Conservation (phyloP, 331 rosid genomes). For the Quercus phellos region DNA sequence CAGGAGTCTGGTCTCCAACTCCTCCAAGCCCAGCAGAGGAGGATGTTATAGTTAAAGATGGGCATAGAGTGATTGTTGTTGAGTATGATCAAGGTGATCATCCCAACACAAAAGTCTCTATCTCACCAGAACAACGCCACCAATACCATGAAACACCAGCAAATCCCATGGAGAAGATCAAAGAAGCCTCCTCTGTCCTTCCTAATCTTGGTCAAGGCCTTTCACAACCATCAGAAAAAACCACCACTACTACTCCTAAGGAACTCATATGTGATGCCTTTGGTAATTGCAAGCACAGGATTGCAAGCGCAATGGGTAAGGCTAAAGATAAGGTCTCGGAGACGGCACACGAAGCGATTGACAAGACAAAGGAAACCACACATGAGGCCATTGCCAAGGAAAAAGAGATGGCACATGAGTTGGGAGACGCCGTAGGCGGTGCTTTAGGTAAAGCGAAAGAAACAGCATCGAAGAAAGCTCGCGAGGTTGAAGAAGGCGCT, state of each 20-base stretch:
- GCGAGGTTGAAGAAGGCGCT: conserved; percentile 23
- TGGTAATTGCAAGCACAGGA: conserved; percentile 59
- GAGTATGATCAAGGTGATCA: conserved; percentile 51
- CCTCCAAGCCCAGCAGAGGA: conserved; percentile 7
- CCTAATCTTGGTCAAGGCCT: conserved; percentile 35
- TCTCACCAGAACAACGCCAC: conserved; percentile 27
- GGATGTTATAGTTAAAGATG: conserved; percentile 47
- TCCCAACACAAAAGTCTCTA: conserved; percentile 54
- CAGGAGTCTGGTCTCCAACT: conserved; percentile 42
- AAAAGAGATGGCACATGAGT: conserved; percentile 13
- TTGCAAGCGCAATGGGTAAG: conserved; percentile 39
- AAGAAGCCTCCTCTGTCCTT: conserved; percentile 36
- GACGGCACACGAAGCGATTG: conserved; percentile 22
- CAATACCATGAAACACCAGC: background rate
- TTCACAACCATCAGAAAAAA: background rate
- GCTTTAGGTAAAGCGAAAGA: conserved; percentile 28
- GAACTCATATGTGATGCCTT: conserved; percentile 64
- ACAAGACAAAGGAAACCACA: conserved; percentile 9
- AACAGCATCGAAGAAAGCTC: conserved; percentile 13
- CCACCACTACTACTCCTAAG: conserved; percentile 2
- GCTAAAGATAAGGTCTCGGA: conserved; percentile 33
- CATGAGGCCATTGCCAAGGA: background rate
- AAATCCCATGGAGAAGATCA: conserved; percentile 6
- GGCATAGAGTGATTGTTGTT: conserved; percentile 55
- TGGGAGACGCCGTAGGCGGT: conserved; percentile 8